Evolutionary conservation across 371 early-diverging fungal genomes (phyloP), one percentile per base, ranked within the genome.

Genomic region (Mortierella sp.): DNA sequence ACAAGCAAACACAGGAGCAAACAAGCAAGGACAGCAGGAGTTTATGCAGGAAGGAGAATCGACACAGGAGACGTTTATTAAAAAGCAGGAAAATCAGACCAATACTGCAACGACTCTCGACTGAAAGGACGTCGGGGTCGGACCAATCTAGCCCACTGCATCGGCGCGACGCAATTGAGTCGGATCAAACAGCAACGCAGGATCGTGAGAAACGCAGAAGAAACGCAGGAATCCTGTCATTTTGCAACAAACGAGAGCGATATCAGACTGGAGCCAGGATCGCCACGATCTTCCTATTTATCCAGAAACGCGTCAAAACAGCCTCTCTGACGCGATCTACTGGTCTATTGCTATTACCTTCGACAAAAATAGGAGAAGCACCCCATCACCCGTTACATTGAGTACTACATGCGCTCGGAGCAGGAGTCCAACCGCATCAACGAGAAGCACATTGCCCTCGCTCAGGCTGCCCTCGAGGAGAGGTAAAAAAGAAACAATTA

Each of bases 371-470:
- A 82, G 83, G 83, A 83, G 68, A 83, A 83, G 74, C 83, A 83
- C 52, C 83, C 83, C 64, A 64, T 83, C 75, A 83, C 83, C 43
- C 83, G 83, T 68, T 83, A 83, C 68, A 83, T 83, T 45, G 83
- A 83, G 73, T 83, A 83, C 76, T 83, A 83, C 79, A 83, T 83
- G 83, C 83, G 83, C 64, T 78, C 83, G 55, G 83, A 83, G 79
- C 24, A 77, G 70, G 83, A 83, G 66, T 83, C 83, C 48, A 68
- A 68, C 76, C 78, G 83, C 40, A 10, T 83, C 66, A 83, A 75
- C 79, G 73, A 77, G 70, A 19, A 78, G 58, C 83, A 83, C 70
- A 83, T 78, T 31, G 47, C 43, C 50, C 83, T 75, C 24, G 83
- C 83, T 52, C 73, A 78, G 58, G 10, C 74, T 73, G 71, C 64